These are phyloP conservation scores for Mycena epipterygia DNA, from an alignment of 768 basidiomycete genomes.

Conservation along the genomic window DNA sequence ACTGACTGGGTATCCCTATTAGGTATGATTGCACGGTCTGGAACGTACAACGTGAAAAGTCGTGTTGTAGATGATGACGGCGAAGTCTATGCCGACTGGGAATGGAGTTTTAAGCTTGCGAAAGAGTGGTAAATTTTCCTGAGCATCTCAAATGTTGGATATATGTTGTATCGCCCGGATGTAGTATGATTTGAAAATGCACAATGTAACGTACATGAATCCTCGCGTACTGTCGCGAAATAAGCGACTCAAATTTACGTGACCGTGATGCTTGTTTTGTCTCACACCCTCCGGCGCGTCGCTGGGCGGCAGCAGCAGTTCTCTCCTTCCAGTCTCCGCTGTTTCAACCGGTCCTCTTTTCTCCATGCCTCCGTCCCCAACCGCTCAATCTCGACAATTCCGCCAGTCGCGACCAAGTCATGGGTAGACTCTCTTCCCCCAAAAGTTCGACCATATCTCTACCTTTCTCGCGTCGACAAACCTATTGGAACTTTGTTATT, in stretches of 20 bases:
- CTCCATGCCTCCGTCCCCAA: constrained; percentile 14
- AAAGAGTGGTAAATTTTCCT: constrained; percentile 86
- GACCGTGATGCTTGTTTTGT: constrained; percentile 29
- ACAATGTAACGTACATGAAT: constrained; percentile 25
- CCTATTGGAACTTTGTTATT: constrained; percentile 94
- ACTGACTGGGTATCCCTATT: constrained; percentile 62
- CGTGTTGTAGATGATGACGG: constrained; percentile 92
- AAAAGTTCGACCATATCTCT: constrained; percentile 81
- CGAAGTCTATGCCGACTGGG: constrained; percentile 86
- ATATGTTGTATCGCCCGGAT: constrained; percentile 18
- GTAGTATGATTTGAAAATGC: no score
- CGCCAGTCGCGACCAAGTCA: constrained; percentile 43
- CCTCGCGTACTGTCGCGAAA: background rate
- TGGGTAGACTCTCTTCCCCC: constrained; percentile 80
- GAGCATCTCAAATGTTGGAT: constrained; percentile 19
- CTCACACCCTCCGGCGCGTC: constrained; percentile 17
- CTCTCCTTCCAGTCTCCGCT: background rate
- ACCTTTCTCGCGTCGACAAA: constrained; percentile 92
- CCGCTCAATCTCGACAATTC: constrained; percentile 17
- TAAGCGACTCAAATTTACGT: background rate
- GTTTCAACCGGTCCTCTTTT: constrained; percentile 18
- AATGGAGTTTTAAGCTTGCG: constrained; percentile 92
- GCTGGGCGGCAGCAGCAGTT: background rate
- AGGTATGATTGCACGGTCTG: constrained; percentile 87
- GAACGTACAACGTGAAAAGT: constrained; percentile 82